Percentiles rank a stretch among this genome's conserved stretches.
phyloP scores from a whole-genome alignment of 805 yeast species.

The Kodamaea lidongshanica region DNA sequence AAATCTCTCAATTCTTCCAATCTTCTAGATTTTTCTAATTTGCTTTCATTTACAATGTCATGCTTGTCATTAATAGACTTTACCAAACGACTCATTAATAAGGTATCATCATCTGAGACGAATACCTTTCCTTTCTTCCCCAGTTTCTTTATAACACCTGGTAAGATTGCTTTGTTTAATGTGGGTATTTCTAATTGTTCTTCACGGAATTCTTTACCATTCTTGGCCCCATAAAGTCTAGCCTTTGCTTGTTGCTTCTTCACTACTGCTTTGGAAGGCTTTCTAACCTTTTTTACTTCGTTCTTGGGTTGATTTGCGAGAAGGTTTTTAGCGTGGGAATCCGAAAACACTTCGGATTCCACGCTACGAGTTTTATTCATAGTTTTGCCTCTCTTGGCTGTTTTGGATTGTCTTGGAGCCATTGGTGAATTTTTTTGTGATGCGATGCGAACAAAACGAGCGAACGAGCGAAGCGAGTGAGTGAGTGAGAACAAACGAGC shows the following conservation, averaged over 20 bases:
- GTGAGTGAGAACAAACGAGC: too few species aligned
- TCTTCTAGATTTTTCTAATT: constrained; percentile 82
- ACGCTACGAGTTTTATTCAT: constrained; percentile 52
- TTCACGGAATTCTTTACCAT: constrained; percentile 57
- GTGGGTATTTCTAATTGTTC: constrained; percentile 74
- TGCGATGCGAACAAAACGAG: too few species aligned
- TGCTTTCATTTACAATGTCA: constrained; percentile 77
- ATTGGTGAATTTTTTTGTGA: too few species aligned
- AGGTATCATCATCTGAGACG: constrained; percentile 60
- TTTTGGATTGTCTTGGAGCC: constrained; percentile 57
- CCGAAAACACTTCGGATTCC: constrained; percentile 61
- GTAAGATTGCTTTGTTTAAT: constrained; percentile 75
- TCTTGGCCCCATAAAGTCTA: constrained; percentile 62
- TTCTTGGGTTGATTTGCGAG: constrained; percentile 52
- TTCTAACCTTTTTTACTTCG: constrained; percentile 52
- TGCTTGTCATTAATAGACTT: constrained; percentile 76
- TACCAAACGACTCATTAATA: constrained; percentile 61
- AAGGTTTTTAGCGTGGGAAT: constrained; percentile 63
- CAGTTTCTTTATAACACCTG: constrained; percentile 68
- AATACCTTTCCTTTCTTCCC: constrained; percentile 89
- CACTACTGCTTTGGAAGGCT: constrained; percentile 44
- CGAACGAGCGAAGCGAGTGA: too few species aligned
- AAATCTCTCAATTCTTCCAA: constrained; percentile 85
- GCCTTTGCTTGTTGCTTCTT: constrained; percentile 62
- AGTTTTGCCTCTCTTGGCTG: constrained; percentile 48